A percentile compares a stretch with the other conserved stretches of the same genome.
phyloP scores from a whole-genome alignment of 768 basidiomycete species.

The Mycena indigotica region DNA sequence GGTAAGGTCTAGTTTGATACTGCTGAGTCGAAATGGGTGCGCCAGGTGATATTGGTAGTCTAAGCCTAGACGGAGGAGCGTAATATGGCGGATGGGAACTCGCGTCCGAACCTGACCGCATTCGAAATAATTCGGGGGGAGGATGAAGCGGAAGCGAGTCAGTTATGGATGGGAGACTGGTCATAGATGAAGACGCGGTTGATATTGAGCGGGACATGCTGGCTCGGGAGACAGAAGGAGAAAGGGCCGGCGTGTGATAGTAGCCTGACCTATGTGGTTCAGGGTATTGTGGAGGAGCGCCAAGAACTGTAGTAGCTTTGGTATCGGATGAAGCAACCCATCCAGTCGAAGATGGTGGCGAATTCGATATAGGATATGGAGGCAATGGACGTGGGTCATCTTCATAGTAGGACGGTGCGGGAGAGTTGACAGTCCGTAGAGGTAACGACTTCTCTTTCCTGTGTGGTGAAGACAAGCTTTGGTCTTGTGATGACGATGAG shows the following conservation, averaged over 20 bases:
- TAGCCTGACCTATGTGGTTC: not conserved
- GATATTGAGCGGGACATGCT: conserved; percentile 3
- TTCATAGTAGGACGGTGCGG: conserved; percentile 14
- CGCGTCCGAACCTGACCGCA: not conserved
- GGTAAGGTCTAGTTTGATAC: not conserved
- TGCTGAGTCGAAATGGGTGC: not conserved
- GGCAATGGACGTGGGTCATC: conserved; percentile 11
- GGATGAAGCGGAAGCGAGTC: not conserved
- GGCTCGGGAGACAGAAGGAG: not conserved
- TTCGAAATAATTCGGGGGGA: no score
- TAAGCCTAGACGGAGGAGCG: conserved; percentile 6
- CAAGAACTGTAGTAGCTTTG: conserved; percentile 12
- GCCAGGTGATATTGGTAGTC: not conserved
- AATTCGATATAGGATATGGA: conserved; percentile 17
- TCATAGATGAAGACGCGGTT: conserved; percentile 14
- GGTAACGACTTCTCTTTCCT: conserved; percentile 2
- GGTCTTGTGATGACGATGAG: no score
- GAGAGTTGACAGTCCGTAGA: not conserved
- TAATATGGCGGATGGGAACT: conserved; percentile 11
- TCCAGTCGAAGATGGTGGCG: conserved; percentile 8
- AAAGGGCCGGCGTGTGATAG: conserved; percentile 1
- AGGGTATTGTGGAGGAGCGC: conserved; percentile 14
- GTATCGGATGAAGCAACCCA: conserved; percentile 19
- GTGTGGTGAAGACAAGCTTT: conserved; percentile 2
- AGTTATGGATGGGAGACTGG: not conserved